Evolutionary conservation across 2,329 filamentous ascomycete species (phyloP).

Genomic region (Aureobasidium zeae): DNA sequence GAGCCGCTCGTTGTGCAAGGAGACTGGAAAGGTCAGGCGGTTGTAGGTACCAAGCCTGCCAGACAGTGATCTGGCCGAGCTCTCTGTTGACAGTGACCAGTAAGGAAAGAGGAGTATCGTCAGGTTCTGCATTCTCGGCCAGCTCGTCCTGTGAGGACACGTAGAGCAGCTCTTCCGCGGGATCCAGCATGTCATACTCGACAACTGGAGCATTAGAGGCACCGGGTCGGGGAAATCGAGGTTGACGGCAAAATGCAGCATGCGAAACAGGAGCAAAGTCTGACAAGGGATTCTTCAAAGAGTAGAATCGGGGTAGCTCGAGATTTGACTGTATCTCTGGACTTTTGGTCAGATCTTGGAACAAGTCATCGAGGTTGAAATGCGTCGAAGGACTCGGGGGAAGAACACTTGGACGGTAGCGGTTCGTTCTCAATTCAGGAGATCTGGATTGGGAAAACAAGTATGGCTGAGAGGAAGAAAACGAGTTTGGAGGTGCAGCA

Average conservation of each 20-base stretch:
- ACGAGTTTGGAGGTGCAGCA: slow-evolving; percentile 68
- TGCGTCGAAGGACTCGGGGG: slow-evolving; percentile 8
- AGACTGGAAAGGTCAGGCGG: slow-evolving; percentile 47
- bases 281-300: slow-evolving; percentile 73
- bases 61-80: slow-evolving; percentile 69
- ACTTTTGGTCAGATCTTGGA: slow-evolving; percentile 21
- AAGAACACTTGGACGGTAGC: slow-evolving; percentile 3
- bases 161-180: slow-evolving; percentile 74
- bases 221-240: slow-evolving; percentile 13
- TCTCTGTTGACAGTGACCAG: slow-evolving; percentile 74
- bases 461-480: slow-evolving; percentile 59
- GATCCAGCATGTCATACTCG: slow-evolving; percentile 56
- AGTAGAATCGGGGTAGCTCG: slow-evolving; percentile 67
- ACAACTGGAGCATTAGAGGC: slow-evolving; percentile 28
- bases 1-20: slow-evolving; percentile 32
- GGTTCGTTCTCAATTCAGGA: slow-evolving; percentile 3
- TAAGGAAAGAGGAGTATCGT: slow-evolving; percentile 49
- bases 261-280: slow-evolving; percentile 77
- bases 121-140: slow-evolving; percentile 36
- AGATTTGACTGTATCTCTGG: slow-evolving; percentile 21
- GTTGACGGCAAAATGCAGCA: slow-evolving; percentile 21
- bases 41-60: slow-evolving; percentile 70
- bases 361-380: slow-evolving; percentile 23
- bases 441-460: slow-evolving; percentile 25
- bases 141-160: slow-evolving; percentile 59